phyloP scores from a whole-genome alignment of 1,284 basidiomycete genomes.

The Heterobasidion occidentale region DNA sequence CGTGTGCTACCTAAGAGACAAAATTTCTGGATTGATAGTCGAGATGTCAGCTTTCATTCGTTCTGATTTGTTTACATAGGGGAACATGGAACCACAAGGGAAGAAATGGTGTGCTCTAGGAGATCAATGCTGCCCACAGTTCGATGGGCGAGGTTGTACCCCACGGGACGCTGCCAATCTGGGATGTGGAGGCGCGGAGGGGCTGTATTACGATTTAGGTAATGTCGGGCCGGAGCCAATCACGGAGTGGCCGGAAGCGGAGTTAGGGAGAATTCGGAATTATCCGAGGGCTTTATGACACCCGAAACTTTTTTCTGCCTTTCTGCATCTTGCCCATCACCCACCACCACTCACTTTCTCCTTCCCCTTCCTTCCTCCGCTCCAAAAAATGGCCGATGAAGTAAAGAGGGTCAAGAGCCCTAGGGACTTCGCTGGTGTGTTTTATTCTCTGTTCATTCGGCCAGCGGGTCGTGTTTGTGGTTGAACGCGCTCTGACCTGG shows the following conservation, averaged over 20 bases:
- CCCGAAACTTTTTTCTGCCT: constrained; percentile 26
- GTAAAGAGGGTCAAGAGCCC: constrained; percentile 71
- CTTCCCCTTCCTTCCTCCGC: constrained; percentile 25
- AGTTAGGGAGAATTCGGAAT: constrained; percentile 28
- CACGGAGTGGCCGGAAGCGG: constrained; percentile 26
- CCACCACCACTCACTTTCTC: constrained; percentile 33
- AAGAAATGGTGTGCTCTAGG: too few relatives aligned
- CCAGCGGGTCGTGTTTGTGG: constrained; percentile 5
- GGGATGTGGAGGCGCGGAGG: background rate
- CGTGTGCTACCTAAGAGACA: too few relatives aligned
- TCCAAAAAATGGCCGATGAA: constrained; percentile 62
- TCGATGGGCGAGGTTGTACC: too few relatives aligned
- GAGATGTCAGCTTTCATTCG: too few relatives aligned
- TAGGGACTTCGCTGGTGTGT: constrained; percentile 72
- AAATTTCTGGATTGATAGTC: too few relatives aligned
- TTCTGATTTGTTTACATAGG: too few relatives aligned
- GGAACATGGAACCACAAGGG: too few relatives aligned
- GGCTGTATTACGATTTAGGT: background rate
- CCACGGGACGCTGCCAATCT: background rate
- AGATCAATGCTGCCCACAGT: too few relatives aligned
- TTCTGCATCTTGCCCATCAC: constrained; percentile 25
- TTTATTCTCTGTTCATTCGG: constrained; percentile 6
- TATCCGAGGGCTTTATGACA: constrained; percentile 20
- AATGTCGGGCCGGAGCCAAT: background rate
- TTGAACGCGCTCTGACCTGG: constrained; percentile 27